Evolutionary conservation across 139 green algal genomes (phyloP).

Genomic region (Chlamydomonas sp.): DNA sequence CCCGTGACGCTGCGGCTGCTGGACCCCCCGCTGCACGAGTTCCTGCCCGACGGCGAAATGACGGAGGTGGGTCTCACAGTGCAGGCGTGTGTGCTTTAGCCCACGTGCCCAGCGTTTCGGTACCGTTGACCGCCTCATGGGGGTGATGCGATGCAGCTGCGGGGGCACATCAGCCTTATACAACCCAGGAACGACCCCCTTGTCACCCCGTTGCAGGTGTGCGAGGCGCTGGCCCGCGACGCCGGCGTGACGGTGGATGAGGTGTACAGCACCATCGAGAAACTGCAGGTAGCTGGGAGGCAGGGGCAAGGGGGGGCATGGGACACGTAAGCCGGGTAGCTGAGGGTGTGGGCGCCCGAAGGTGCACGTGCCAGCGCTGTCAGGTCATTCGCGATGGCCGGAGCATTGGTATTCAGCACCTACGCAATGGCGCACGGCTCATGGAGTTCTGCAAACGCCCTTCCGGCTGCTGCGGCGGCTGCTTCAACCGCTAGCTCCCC

Average conservation of each 20-base stretch:
- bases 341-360: background rate
- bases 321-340: background rate
- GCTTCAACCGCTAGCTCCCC: too few relatives aligned
- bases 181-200: background rate
- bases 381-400: slow-evolving; percentile 91
- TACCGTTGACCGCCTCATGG: background rate
- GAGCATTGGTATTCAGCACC: slow-evolving; percentile 84
- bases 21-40: slow-evolving; percentile 96
- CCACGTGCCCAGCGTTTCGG: too few relatives aligned
- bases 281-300: slow-evolving; percentile 20
- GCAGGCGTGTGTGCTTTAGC: too few relatives aligned
- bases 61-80: slow-evolving; percentile 23
- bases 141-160: slow-evolving; percentile 3
- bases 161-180: background rate
- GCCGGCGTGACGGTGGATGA: slow-evolving; percentile 37
- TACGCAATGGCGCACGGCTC: background rate
- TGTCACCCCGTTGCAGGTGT: slow-evolving; percentile 33
- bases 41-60: slow-evolving; percentile 81
- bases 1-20: slow-evolving; percentile 94
- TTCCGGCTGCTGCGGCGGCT: too few relatives aligned
- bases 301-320: background rate
- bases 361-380: slow-evolving; percentile 74
- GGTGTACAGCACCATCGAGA: slow-evolving; percentile 45
- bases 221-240: slow-evolving; percentile 41
- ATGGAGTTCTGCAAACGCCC: too few relatives aligned